A percentile compares a stretch with the other conserved stretches of the same genome.
phyloP scores from a whole-genome alignment of 2,329 filamentous ascomycete genomes.

The Cladorrhinum sp. region DNA sequence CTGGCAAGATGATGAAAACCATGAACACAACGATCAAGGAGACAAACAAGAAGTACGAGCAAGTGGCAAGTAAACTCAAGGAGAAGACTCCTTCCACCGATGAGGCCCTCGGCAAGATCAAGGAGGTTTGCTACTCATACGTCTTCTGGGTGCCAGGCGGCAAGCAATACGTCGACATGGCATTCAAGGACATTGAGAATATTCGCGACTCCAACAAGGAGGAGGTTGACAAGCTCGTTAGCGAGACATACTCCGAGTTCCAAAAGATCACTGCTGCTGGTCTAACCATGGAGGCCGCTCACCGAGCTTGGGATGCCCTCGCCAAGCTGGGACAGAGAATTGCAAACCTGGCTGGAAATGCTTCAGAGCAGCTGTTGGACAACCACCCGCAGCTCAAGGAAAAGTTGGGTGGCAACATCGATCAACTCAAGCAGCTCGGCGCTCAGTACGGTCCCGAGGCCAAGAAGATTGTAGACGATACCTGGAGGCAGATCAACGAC shows the following conservation, averaged over 20 bases:
- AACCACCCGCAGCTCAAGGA: slow-evolving; percentile 73
- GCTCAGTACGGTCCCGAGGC: slow-evolving; percentile 71
- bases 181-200: slow-evolving; percentile 68
- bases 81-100: slow-evolving; percentile 63
- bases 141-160: slow-evolving; percentile 70
- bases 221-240: slow-evolving; percentile 67
- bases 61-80: slow-evolving; percentile 58
- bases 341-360: slow-evolving; percentile 59
- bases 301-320: slow-evolving; percentile 60
- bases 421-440: slow-evolving; percentile 66
- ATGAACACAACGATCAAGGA: slow-evolving; percentile 50
- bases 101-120: slow-evolving; percentile 63
- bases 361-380: slow-evolving; percentile 62
- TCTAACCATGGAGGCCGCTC: slow-evolving; percentile 60
- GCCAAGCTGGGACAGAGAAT: slow-evolving; percentile 60
- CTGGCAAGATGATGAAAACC: slow-evolving; percentile 39
- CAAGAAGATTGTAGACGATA: slow-evolving; percentile 71
- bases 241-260: slow-evolving; percentile 65
- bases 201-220: slow-evolving; percentile 64
- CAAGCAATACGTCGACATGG: slow-evolving; percentile 62
- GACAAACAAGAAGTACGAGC: slow-evolving; percentile 58
- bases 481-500: slow-evolving; percentile 64
- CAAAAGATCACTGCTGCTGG: slow-evolving; percentile 58
- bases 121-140: slow-evolving; percentile 65
- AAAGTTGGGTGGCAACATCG: slow-evolving; percentile 64